These are phyloP conservation scores for Scutellospora calospora DNA, from an alignment of 371 early-diverging fungal species.

Conservation along the genomic window DNA sequence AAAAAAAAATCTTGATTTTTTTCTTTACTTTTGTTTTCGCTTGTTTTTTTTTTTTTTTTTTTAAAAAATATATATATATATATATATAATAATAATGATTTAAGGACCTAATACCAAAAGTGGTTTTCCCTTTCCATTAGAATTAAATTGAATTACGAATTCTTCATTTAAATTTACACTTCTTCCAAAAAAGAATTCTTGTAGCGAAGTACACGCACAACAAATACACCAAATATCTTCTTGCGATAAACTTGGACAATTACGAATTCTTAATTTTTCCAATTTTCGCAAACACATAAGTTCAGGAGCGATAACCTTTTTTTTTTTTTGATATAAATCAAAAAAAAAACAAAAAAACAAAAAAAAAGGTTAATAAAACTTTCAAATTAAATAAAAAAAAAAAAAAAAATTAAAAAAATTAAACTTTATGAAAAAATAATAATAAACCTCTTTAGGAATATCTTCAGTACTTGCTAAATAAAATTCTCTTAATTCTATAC, in stretches of 20 bases:
- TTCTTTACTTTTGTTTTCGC: too few relatives aligned
- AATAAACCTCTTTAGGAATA: constrained; percentile 24
- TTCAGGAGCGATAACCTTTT: constrained; percentile 3
- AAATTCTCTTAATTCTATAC: constrained; percentile 32
- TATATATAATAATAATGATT: not conserved
- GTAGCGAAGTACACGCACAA: constrained; percentile 31
- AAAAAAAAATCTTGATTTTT: too few relatives aligned
- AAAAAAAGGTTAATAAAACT: not conserved
- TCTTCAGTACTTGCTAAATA: constrained; percentile 42
- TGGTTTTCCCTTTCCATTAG: constrained; percentile 23
- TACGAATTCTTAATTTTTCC: constrained; percentile 37
- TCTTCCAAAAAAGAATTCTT: constrained; percentile 41
- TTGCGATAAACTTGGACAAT: constrained; percentile 28
- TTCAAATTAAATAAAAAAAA: not conserved
- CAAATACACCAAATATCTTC: constrained; percentile 16
- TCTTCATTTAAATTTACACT: constrained; percentile 8
- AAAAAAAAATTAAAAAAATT: not conserved
- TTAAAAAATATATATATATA: too few relatives aligned
- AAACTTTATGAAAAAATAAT: not conserved
- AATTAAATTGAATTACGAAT: constrained; percentile 34
- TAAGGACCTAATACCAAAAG: constrained; percentile 33
- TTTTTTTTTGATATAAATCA: too few relatives aligned
- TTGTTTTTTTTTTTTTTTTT: too few relatives aligned
- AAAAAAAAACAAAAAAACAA: too few relatives aligned
- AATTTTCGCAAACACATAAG: not conserved